Percentiles rank a stretch among this genome's conserved stretches.
Conservation (phyloP, 805 yeast genomes). For the Metschnikowia aberdeeniae region DNA sequence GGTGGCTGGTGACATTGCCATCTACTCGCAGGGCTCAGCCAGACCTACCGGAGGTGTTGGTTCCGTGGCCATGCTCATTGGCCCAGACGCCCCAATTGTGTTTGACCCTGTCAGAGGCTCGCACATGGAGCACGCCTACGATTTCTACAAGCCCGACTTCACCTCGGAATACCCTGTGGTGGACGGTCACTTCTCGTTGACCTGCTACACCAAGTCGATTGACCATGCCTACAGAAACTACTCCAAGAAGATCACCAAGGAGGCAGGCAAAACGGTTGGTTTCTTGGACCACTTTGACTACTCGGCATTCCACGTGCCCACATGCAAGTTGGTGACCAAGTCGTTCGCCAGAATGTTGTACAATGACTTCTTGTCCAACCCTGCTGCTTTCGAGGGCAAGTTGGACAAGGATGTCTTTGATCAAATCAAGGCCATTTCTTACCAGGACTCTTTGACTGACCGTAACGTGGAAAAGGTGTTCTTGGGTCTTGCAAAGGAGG, state of each 20-base stretch:
- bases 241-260: constrained; percentile 62
- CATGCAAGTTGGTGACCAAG: constrained; percentile 90
- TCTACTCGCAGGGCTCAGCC: constrained; percentile 95
- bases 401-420: constrained; percentile 49
- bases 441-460: constrained; percentile 77
- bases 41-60: constrained; percentile 99
- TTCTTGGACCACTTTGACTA: constrained; percentile 73
- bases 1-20: constrained; percentile 96
- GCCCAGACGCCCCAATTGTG: constrained; percentile 96
- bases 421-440: constrained; percentile 51
- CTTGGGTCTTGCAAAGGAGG: constrained; percentile 69
- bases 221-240: constrained; percentile 82
- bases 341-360: constrained; percentile 88
- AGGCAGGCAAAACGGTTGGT: constrained; percentile 51
- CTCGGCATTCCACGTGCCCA: constrained; percentile 97
- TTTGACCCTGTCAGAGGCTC: constrained; percentile 88
- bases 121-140: constrained; percentile 95
- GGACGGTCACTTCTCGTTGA: constrained; percentile 92
- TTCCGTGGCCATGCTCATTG: constrained; percentile 87
- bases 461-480: constrained; percentile 81
- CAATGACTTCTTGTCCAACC: constrained; percentile 78
- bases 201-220: constrained; percentile 91
- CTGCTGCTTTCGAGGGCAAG: constrained; percentile 46
- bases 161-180: constrained; percentile 95
- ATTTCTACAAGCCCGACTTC: constrained; percentile 97